Conservation (phyloP, 129 eudicot genomes). For the Lactuca saligna region DNA sequence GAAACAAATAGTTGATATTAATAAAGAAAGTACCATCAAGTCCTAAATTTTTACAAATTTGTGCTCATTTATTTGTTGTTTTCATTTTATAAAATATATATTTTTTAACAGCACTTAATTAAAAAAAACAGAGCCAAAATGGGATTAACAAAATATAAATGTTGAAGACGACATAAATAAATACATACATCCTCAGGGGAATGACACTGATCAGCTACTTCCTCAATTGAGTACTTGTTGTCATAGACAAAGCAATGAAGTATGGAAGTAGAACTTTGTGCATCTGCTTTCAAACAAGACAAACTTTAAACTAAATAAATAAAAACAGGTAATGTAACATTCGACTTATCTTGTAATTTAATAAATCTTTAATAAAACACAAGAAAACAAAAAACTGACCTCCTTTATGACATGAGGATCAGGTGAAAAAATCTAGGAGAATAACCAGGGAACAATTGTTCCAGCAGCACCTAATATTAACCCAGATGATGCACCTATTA, state of each 20-base stretch:
- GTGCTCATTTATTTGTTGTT: no score
- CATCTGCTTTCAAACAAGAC: constrained; percentile 60
- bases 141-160: no score
- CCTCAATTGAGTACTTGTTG: constrained; percentile 46
- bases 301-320: constrained; percentile 16
- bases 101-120: no score
- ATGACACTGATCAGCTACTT: constrained; percentile 95
- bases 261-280: constrained; percentile 73
- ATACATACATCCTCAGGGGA: constrained; percentile 63
- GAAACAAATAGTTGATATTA: no score
- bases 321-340: background rate
- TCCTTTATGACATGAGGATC: constrained; percentile 63
- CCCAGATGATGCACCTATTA: constrained; percentile 75
- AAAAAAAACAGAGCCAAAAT: no score
- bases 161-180: background rate
- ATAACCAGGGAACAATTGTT: constrained; percentile 20
- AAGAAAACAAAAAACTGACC: constrained; percentile 42
- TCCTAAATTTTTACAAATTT: no score
- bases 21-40: no score
- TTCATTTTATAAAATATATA: no score
- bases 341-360: background rate
- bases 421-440: constrained; percentile 59
- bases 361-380: background rate
- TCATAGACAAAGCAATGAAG: no score
- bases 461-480: constrained; percentile 67